These are phyloP conservation scores for Cicer yamashitae DNA, from an alignment of 306 rosid genomes.

Conservation along the genomic window DNA sequence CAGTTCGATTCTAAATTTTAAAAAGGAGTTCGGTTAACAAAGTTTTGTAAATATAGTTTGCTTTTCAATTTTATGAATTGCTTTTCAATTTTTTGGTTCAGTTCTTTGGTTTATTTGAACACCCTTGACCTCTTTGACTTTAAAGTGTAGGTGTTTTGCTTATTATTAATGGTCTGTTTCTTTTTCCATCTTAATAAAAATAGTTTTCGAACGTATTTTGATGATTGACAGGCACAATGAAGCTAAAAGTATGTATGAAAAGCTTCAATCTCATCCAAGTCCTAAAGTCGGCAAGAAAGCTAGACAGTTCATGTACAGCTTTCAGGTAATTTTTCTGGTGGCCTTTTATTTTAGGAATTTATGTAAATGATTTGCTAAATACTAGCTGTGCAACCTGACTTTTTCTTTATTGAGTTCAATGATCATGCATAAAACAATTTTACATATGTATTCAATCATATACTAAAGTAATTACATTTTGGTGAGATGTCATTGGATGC, in stretches of 20 bases:
- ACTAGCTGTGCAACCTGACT: slow-evolving; percentile 10
- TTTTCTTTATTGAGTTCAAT: not conserved
- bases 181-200: not conserved
- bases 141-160: slow-evolving; percentile 25
- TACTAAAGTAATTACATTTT: not conserved
- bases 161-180: slow-evolving; percentile 7
- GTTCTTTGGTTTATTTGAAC: too few species aligned
- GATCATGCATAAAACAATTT: slow-evolving; percentile 3
- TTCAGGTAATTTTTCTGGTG: slow-evolving; percentile 65
- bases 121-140: not conserved
- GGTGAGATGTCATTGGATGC: not conserved
- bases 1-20: too few species aligned
- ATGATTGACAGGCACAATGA: slow-evolving; percentile 67
- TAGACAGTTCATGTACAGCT: slow-evolving; percentile 75
- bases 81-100: too few species aligned
- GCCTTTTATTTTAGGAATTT: slow-evolving; percentile 9
- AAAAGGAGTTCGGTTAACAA: too few species aligned
- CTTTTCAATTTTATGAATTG: too few species aligned
- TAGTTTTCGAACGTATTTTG: slow-evolving; percentile 17
- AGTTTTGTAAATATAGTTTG: too few species aligned
- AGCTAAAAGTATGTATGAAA: slow-evolving; percentile 84
- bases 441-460: not conserved
- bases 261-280: slow-evolving; percentile 83
- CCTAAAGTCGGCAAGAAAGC: slow-evolving; percentile 81
- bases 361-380: slow-evolving; percentile 7